These are phyloP conservation scores for Solanum appendiculatum DNA, from an alignment of 257 asterid species.

Conservation along the genomic window DNA sequence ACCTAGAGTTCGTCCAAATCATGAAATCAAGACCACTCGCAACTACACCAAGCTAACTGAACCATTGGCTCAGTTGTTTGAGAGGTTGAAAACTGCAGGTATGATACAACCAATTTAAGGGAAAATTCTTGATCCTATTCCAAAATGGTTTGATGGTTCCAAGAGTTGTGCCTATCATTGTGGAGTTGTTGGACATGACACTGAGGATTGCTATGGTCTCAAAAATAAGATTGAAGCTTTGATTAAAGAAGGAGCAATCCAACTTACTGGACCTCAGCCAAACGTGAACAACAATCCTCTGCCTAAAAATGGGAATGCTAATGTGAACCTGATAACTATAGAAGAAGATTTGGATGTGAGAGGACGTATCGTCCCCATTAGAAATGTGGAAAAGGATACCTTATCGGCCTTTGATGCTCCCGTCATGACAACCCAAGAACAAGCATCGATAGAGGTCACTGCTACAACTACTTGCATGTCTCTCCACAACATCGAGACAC, in stretches of 20 bases:
- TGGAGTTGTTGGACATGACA: neutral
- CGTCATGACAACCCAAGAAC: neutral
- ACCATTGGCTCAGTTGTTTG: neutral
- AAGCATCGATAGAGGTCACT: neutral
- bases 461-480: neutral
- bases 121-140: neutral
- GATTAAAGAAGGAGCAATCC: neutral
- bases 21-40: neutral
- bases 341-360: neutral
- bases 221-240: no score
- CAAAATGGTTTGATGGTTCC: neutral
- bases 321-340: neutral
- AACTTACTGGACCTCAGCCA: neutral
- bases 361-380: neutral
- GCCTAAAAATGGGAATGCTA: neutral
- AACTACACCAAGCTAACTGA: neutral
- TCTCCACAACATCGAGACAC: neutral
- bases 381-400: neutral
- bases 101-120: neutral
- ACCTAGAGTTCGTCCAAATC: neutral
- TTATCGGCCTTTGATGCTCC: neutral
- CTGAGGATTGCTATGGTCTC: neutral
- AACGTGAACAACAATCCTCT: neutral
- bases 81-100: neutral
- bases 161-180: neutral